Evolutionary conservation across 495 filamentous ascomycete species (phyloP).

Genomic region (Elaphomyces granulatus): DNA sequence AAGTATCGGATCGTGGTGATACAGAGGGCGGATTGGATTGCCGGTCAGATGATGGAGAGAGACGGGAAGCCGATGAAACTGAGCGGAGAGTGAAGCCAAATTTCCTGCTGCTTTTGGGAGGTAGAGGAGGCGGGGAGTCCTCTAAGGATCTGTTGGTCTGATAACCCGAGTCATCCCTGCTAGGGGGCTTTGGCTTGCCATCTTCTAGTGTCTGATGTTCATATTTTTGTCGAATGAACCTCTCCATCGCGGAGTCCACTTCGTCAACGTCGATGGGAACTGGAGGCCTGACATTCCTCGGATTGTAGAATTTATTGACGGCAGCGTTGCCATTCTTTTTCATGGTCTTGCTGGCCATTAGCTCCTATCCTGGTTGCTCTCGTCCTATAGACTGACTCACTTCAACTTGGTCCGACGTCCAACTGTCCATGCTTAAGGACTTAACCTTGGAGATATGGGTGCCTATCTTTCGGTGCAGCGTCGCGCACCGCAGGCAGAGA

Average conservation of each 20-base stretch:
- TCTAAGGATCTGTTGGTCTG: constrained; percentile 23
- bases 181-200: constrained; percentile 34
- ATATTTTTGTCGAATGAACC: constrained; percentile 90
- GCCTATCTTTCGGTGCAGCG: constrained; percentile 89
- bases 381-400: constrained; percentile 33
- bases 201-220: constrained; percentile 47
- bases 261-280: constrained; percentile 84
- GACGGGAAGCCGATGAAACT: constrained; percentile 53
- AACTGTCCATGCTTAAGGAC: constrained; percentile 93
- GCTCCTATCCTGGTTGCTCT: background rate
- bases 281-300: constrained; percentile 61
- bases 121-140: constrained; percentile 60
- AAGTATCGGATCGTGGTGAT: constrained; percentile 12
- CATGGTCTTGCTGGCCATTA: constrained; percentile 54
- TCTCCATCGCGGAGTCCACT: constrained; percentile 81
- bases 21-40: constrained; percentile 19
- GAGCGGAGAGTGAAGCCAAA: constrained; percentile 61
- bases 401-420: constrained; percentile 91
- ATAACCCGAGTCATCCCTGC: constrained; percentile 27
- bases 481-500: constrained; percentile 93
- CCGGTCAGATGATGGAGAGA: constrained; percentile 19
- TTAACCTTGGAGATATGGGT: constrained; percentile 98
- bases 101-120: constrained; percentile 64
- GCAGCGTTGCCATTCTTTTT: constrained; percentile 71
- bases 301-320: constrained; percentile 81